Base-by-base conservation (phyloP, 345 rosid genomes). In the Lumnitzera racemosa region DNA sequence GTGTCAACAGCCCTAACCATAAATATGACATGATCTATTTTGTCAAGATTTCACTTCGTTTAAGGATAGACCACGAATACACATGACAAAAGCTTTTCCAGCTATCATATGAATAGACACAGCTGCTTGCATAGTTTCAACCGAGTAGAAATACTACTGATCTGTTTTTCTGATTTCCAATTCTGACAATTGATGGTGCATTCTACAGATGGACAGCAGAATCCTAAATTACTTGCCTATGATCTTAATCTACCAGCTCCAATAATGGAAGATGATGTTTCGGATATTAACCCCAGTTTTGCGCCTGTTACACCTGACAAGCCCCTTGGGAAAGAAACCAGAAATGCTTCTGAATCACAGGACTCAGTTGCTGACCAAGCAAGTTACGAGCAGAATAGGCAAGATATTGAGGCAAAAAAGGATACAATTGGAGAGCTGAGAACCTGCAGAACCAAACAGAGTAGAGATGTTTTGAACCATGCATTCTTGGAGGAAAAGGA, bases 251-350 rank as follows among this genome's bases (percentile, higher is more conserved):
- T 70, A 50, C 63, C 69, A 52, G 62, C 70, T 11, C 61, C 47
- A 16, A 57, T 43, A 5, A 46, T 43, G 57, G 74, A 58, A 54
- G 66, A 68, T 55, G 64, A 68, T 55, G 64, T 67, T 11, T 24
- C 15, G 11, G 51, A 24, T 11, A 51, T 15, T 24, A 48, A 53
- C 46, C 61, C 57, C 7, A 66, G 66, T 13, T 81, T 83, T 58
- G 70, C 76, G 52, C 87, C 89, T 0, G 73, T 78, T 17, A 86
- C 89, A 49, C 89, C 94, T 55, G 82, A 72, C 5, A 83, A 86
- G 72, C 53, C 68, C 57, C 59, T 49, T 10, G 57, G 59, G 46
- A 63, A 16, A 41, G 66, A 65, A 54, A 55, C 66, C 55, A 55
- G 57, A 49, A 56, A 55, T 50, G 56, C 41, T 64, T 50, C 61